These are phyloP conservation scores for Aspergillus tanneri DNA, from an alignment of 2,329 filamentous ascomycete genomes.

Conservation along the genomic window DNA sequence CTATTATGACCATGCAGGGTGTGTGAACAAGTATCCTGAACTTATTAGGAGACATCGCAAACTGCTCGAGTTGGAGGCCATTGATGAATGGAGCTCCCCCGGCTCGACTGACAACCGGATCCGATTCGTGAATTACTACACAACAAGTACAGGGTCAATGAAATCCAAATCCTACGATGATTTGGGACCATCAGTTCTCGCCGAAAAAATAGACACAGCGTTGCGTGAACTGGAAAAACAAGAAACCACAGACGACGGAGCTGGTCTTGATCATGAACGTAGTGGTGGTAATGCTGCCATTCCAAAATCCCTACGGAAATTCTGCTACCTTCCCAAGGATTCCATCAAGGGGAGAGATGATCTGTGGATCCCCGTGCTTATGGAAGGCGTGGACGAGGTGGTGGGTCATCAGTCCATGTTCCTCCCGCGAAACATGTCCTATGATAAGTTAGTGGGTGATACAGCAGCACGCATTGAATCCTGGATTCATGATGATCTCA, in stretches of 20 bases:
- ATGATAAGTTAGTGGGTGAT: conserved; percentile 74
- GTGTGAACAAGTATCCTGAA: conserved; percentile 74
- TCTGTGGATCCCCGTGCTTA: conserved; percentile 75
- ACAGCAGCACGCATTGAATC: conserved; percentile 26
- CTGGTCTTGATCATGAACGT: neutral
- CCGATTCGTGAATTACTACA: conserved; percentile 74
- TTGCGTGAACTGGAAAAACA: neutral
- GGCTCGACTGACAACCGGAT: conserved; percentile 52
- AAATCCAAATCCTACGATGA: conserved; percentile 1
- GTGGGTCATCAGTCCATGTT: conserved; percentile 83
- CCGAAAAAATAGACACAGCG: neutral
- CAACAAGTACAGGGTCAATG: conserved; percentile 33
- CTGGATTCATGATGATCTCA: conserved; percentile 4
- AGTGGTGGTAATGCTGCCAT: conserved; percentile 3
- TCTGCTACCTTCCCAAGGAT: conserved; percentile 65
- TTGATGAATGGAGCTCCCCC: conserved; percentile 39
- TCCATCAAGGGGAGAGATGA: conserved; percentile 60
- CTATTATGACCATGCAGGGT: conserved; percentile 29
- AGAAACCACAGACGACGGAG: neutral
- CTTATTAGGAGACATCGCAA: conserved; percentile 68
- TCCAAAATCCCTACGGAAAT: conserved; percentile 64
- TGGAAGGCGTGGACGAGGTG: conserved; percentile 82
- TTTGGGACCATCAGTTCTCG: too few species aligned
- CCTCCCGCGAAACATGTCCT: conserved; percentile 64
- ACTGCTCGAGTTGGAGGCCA: conserved; percentile 64